Evolutionary conservation across 2,329 filamentous ascomycete genomes (phyloP).

Genomic region (Podosphaera fusca): DNA sequence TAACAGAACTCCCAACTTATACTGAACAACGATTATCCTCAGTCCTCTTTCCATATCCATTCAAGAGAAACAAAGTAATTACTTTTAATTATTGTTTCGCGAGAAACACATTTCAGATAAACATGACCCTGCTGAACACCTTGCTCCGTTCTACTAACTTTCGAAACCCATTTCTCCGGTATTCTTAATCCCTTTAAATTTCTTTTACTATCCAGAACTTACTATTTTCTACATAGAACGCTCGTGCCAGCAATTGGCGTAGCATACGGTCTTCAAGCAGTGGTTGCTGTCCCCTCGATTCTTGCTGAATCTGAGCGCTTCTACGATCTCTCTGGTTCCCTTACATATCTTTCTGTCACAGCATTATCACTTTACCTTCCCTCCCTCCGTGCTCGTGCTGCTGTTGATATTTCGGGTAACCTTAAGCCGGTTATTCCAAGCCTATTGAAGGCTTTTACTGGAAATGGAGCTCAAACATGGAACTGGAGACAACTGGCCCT

Average conservation of each 20-base stretch:
- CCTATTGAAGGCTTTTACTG: constrained; percentile 22
- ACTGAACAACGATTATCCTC: too few relatives aligned
- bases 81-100: too few relatives aligned
- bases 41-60: too few relatives aligned
- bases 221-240: constrained; percentile 16
- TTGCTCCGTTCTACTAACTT: constrained; percentile 38
- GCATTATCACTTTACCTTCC: constrained; percentile 38
- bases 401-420: constrained; percentile 21
- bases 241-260: constrained; percentile 36
- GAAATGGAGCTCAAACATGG: constrained; percentile 20
- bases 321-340: constrained; percentile 43
- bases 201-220: background rate
- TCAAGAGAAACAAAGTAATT: too few relatives aligned
- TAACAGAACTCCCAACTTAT: too few relatives aligned
- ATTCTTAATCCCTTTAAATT: background rate
- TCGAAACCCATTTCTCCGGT: constrained; percentile 33
- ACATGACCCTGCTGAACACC: constrained; percentile 18
- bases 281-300: constrained; percentile 38
- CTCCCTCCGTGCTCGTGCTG: constrained; percentile 28
- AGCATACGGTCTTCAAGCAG: constrained; percentile 38
- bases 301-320: constrained; percentile 36
- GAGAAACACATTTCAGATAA: background rate
- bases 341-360: constrained; percentile 42
- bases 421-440: constrained; percentile 23
- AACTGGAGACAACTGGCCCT: constrained; percentile 39